Conservation (phyloP, 1,284 basidiomycete species). For the Pseudozyma thailandica region DNA sequence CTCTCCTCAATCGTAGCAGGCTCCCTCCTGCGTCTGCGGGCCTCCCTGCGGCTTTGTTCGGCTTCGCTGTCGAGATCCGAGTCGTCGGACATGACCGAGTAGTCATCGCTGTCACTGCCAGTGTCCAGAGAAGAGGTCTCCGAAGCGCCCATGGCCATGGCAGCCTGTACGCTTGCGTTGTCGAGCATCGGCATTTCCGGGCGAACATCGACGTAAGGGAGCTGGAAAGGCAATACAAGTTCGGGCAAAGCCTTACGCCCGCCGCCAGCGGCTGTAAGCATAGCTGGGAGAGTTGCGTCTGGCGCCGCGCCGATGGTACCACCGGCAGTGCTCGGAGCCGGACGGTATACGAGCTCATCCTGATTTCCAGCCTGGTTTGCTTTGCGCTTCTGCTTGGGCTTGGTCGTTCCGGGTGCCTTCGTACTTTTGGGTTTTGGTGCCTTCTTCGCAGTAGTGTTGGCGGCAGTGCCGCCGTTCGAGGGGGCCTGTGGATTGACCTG, state of each 20-base stretch:
- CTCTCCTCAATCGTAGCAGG: constrained; percentile 53
- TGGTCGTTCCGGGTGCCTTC: constrained; percentile 27
- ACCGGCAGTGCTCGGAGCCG: constrained; percentile 46
- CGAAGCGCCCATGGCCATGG: constrained; percentile 49
- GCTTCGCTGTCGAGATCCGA: constrained; percentile 42
- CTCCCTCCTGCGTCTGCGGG: constrained; percentile 39
- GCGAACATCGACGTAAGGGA: constrained; percentile 31
- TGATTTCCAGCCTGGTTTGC: constrained; percentile 26
- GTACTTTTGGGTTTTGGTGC: constrained; percentile 13
- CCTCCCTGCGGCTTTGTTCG: constrained; percentile 35
- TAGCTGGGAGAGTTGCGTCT: constrained; percentile 32
- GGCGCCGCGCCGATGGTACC: constrained; percentile 54
- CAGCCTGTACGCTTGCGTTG: constrained; percentile 42
- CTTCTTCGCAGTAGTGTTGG: constrained; percentile 21
- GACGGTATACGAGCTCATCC: constrained; percentile 30
- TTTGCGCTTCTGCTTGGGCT: constrained; percentile 51
- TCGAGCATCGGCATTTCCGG: constrained; percentile 48
- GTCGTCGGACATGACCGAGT: constrained; percentile 43
- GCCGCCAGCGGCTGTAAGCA: constrained; percentile 55
- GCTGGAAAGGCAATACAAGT: constrained; percentile 53
- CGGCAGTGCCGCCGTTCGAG: constrained; percentile 2
- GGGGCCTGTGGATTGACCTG: background rate
- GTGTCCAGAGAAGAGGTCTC: constrained; percentile 40
- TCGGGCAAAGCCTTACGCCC: constrained; percentile 55
- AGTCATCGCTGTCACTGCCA: constrained; percentile 50